These are phyloP conservation scores for Elasticomyces elasticus DNA, from an alignment of 495 filamentous ascomycete genomes.

Conservation along the genomic window DNA sequence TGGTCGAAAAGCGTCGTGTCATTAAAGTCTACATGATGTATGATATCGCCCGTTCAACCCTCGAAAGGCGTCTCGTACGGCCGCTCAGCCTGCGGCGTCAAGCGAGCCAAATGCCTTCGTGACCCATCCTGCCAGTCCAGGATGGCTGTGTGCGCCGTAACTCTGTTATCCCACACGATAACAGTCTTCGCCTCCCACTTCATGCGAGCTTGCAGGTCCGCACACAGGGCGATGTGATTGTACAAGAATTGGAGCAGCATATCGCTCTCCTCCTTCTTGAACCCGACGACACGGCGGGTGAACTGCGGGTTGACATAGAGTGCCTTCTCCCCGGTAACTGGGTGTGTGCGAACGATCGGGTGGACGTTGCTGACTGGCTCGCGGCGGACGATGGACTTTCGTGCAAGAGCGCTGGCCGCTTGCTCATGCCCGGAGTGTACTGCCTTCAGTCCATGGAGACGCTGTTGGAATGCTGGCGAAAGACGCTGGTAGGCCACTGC, in stretches of 20 bases:
- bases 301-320: conserved; percentile 46
- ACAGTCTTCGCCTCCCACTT: conserved; percentile 75
- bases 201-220: conserved; percentile 82
- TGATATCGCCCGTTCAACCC: too few species aligned
- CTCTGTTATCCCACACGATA: conserved; percentile 65
- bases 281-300: conserved; percentile 60
- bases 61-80: conserved; percentile 61
- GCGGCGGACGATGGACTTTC: conserved; percentile 55
- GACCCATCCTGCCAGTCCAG: conserved; percentile 71
- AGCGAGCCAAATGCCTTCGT: conserved; percentile 68
- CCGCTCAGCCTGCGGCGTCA: conserved; percentile 74
- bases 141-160: conserved; percentile 68
- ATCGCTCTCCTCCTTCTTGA: conserved; percentile 70
- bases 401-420: conserved; percentile 44
- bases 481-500: conserved; percentile 71
- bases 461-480: conserved; percentile 56
- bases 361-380: conserved; percentile 64
- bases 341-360: conserved; percentile 72
- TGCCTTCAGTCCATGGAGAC: conserved; percentile 67
- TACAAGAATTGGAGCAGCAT: conserved; percentile 78
- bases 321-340: conserved; percentile 72
- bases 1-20: too few species aligned
- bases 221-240: conserved; percentile 70
- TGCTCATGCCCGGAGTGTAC: conserved; percentile 66
- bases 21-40: too few species aligned